These are phyloP conservation scores for Mycena filopes DNA, from an alignment of 768 basidiomycete genomes.

Conservation along the genomic window DNA sequence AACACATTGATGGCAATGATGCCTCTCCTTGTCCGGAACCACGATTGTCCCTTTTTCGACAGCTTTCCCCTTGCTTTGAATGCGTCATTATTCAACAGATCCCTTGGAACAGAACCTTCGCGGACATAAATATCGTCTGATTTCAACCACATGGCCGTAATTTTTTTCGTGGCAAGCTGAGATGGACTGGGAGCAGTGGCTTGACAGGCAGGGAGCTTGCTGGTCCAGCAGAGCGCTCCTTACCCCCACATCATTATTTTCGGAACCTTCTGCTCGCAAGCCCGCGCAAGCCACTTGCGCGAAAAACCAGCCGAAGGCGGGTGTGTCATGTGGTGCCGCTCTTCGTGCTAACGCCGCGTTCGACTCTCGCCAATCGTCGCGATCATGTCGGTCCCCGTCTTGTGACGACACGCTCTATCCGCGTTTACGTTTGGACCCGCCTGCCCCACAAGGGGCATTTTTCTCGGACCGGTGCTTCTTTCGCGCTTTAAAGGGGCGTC, in stretches of 20 bases:
- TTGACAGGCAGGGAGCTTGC: too few relatives aligned
- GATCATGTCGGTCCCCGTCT: too few relatives aligned
- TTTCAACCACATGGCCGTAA: too few relatives aligned
- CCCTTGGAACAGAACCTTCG: too few relatives aligned
- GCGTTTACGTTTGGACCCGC: not conserved
- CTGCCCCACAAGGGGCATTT: slow-evolving; percentile 27
- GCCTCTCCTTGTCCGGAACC: not conserved
- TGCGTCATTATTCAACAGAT: too few relatives aligned
- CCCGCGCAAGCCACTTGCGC: not conserved
- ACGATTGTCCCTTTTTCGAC: not conserved
- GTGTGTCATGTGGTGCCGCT: too few relatives aligned
- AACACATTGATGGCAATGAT: too few relatives aligned
- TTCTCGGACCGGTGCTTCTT: slow-evolving; percentile 36
- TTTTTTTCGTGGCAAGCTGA: too few relatives aligned
- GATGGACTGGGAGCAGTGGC: too few relatives aligned
- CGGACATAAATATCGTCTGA: too few relatives aligned
- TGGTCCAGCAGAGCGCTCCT: too few relatives aligned
- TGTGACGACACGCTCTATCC: slow-evolving; percentile 12
- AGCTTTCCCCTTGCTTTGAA: not conserved
- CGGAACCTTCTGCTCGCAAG: not conserved
- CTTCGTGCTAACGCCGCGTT: not conserved
- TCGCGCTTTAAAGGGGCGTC: slow-evolving; percentile 20
- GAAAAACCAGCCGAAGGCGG: too few relatives aligned
- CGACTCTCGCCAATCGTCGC: slow-evolving; percentile 1
- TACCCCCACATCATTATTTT: slow-evolving; percentile 3